Percentiles rank a stretch among this genome's conserved stretches.
phyloP scores from a whole-genome alignment of 345 rosid genomes.

The Linum trigynum region DNA sequence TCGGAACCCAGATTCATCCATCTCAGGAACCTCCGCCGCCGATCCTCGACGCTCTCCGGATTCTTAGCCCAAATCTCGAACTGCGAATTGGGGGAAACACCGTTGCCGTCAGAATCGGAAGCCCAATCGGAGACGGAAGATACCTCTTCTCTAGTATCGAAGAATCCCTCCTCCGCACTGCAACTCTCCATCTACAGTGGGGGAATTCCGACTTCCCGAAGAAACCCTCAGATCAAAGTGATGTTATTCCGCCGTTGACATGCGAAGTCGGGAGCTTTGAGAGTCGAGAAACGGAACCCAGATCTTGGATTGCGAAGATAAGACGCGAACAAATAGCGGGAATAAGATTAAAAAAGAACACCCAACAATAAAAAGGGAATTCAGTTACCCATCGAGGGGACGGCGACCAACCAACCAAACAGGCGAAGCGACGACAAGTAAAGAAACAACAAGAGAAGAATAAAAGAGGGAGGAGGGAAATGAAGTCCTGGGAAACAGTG shows the following conservation, averaged over 20 bases:
- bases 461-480: no score
- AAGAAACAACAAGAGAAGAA: background rate
- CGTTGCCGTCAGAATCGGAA: constrained; percentile 16
- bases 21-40: constrained; percentile 32
- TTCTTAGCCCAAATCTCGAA: constrained; percentile 42
- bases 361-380: background rate
- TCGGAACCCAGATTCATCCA: constrained; percentile 31
- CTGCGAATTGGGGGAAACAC: constrained; percentile 15
- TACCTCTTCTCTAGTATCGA: constrained; percentile 55
- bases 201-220: constrained; percentile 9
- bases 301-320: background rate
- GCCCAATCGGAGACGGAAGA: constrained; percentile 41
- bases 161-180: constrained; percentile 34
- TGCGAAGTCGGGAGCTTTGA: background rate
- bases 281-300: background rate
- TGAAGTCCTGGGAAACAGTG: background rate
- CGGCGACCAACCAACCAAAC: background rate
- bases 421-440: background rate
- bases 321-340: background rate
- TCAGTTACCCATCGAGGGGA: background rate
- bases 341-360: background rate
- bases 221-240: constrained; percentile 19
- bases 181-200: constrained; percentile 24
- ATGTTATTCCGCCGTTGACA: background rate
- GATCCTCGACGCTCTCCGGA: constrained; percentile 45